phyloP scores from a whole-genome alignment of 768 basidiomycete genomes.

The Sutorius australiensis region DNA sequence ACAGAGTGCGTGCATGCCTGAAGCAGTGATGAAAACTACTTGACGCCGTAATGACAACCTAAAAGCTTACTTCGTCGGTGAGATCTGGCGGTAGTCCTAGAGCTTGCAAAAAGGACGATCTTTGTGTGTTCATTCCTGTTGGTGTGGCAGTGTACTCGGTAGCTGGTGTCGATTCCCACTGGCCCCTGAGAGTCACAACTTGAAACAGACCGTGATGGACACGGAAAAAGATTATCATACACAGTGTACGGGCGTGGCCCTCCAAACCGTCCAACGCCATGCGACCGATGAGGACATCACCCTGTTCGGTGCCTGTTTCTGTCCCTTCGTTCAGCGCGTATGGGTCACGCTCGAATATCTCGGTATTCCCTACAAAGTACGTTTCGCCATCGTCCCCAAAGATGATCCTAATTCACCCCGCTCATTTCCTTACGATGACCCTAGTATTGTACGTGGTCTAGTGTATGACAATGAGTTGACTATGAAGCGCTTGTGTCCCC shows the following conservation, averaged over 20 bases:
- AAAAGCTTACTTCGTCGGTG: slow-evolving; percentile 19
- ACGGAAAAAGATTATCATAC: slow-evolving; percentile 40
- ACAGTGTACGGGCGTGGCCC: slow-evolving; percentile 46
- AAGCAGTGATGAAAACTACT: background rate
- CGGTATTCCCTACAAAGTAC: slow-evolving; percentile 66
- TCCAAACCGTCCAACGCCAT: slow-evolving; percentile 54
- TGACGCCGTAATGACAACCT: background rate
- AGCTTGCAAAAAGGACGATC: slow-evolving; percentile 12
- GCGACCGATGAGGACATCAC: slow-evolving; percentile 48
- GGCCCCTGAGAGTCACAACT: too few species aligned
- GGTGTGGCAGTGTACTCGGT: background rate
- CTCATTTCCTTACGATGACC: background rate
- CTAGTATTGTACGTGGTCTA: slow-evolving; percentile 37
- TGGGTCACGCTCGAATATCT: slow-evolving; percentile 76
- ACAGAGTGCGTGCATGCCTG: slow-evolving; percentile 18
- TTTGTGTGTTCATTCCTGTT: slow-evolving; percentile 6
- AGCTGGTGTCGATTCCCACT: background rate
- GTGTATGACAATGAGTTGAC: background rate
- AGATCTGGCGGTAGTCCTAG: slow-evolving; percentile 21
- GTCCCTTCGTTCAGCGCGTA: slow-evolving; percentile 78
- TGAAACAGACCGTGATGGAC: slow-evolving; percentile 26
- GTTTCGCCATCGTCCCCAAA: background rate
- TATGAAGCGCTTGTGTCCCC: background rate
- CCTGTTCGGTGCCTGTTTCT: slow-evolving; percentile 71
- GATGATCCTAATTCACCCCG: background rate